These are phyloP conservation scores for Macaranga tanarius DNA, from an alignment of 441 rosid genomes.

Conservation along the genomic window DNA sequence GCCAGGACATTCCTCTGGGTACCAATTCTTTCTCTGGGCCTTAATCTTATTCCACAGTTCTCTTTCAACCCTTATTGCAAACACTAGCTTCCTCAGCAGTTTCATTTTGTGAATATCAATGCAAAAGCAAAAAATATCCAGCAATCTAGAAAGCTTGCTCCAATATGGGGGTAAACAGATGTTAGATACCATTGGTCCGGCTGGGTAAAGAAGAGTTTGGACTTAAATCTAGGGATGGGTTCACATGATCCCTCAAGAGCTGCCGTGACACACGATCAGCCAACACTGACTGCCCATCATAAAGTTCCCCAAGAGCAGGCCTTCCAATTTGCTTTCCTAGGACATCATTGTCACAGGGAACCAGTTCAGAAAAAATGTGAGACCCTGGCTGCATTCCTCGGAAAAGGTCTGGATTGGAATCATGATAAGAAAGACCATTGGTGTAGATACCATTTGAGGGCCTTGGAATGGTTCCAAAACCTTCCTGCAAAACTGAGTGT, in stretches of 20 bases:
- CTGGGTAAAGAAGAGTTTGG: conserved; percentile 44
- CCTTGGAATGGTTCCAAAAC: conserved; percentile 48
- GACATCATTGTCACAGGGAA: conserved; percentile 41
- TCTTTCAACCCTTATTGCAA: conserved; percentile 25
- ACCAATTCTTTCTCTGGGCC: background rate
- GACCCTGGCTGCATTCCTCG: conserved; percentile 51
- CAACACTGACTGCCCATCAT: conserved; percentile 57
- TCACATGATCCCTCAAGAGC: conserved; percentile 49
- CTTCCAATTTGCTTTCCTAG: conserved; percentile 48
- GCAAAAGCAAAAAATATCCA: conserved; percentile 19
- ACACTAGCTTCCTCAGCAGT: conserved; percentile 28
- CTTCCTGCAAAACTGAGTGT: conserved; percentile 54
- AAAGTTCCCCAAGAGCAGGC: conserved; percentile 35
- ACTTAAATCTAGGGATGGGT: conserved; percentile 52
- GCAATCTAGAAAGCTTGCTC: conserved; percentile 24
- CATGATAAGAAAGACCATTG: conserved; percentile 43
- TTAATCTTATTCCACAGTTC: conserved; percentile 30
- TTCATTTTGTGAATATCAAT: conserved; percentile 26
- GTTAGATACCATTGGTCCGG: conserved; percentile 36
- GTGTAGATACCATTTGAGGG: conserved; percentile 36
- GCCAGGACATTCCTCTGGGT: conserved; percentile 14
- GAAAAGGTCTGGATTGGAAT: conserved; percentile 46
- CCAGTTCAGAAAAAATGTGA: conserved; percentile 43
- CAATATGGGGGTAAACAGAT: conserved; percentile 20
- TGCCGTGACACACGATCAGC: conserved; percentile 67